These are phyloP conservation scores for Boletus rubropictus DNA, from an alignment of 768 basidiomycete species.

Conservation along the genomic window DNA sequence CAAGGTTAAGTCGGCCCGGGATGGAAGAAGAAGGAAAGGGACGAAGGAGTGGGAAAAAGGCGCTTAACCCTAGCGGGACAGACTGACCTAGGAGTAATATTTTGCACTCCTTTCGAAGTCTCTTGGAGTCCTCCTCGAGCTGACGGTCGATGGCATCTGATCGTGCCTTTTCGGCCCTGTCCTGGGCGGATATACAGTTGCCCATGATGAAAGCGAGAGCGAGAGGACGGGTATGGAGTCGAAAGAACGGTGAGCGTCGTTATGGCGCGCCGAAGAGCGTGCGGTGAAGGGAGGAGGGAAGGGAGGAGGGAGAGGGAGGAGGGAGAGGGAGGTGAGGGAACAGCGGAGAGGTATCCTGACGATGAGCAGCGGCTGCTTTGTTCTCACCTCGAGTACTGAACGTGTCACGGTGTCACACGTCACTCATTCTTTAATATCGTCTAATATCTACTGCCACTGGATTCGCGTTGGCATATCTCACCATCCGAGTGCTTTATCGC, in stretches of 20 bases:
- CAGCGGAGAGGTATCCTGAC: constrained; percentile 9
- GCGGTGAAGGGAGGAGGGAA: too few relatives aligned
- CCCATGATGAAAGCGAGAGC: constrained; percentile 43
- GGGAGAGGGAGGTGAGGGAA: constrained; percentile 1
- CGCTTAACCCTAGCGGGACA: constrained; percentile 3
- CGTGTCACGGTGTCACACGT: constrained; percentile 21
- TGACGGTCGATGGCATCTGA: constrained; percentile 76
- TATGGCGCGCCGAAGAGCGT: neutral
- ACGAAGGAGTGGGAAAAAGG: constrained; percentile 4
- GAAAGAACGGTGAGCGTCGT: neutral
- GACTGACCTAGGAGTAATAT: constrained; percentile 82
- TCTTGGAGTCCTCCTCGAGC: constrained; percentile 80
- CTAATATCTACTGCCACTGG: neutral
- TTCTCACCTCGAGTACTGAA: constrained; percentile 19
- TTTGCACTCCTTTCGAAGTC: constrained; percentile 85
- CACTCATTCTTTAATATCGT: neutral
- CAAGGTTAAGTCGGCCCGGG: neutral
- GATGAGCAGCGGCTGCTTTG: constrained; percentile 16
- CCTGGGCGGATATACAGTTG: constrained; percentile 54
- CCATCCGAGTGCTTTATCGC: neutral
- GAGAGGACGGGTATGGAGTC: neutral
- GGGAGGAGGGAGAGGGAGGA: too few relatives aligned
- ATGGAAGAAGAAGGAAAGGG: neutral
- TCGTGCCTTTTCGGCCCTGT: constrained; percentile 53
- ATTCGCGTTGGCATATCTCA: neutral